Evolutionary conservation across 1,284 basidiomycete genomes (phyloP), one percentile per base, ranked within the genome.

Genomic region (Agroathelia rolfsii): DNA sequence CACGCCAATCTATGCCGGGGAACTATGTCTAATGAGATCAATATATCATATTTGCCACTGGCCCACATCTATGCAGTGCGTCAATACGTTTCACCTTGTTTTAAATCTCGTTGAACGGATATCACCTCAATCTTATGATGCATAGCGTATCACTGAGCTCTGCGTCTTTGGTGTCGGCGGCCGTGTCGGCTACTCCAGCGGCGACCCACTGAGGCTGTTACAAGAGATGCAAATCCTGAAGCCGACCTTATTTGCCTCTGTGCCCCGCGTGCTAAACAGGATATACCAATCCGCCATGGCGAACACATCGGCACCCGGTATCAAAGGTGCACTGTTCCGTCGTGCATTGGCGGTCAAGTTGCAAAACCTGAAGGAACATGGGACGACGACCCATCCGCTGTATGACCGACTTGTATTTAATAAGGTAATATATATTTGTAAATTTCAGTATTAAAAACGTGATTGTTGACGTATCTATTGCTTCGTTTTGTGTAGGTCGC

Each of bases 111-210:
- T 88, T 94, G 11, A 77, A 88, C 39, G 81, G 92, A 39, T 97
- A 88, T 63, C 69, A 80, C 41, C 90, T 92, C 26, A 93, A 97
- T 55, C 76, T 97, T 50, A 67, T 69, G 38, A 71, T 79, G 16
- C 86, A 94, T 64, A 62, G 34, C 94, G 93, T 0, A 70, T 74
- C 20, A 76, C 94, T 56, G 83, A 96, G 69, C 73, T 88, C 28
- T 93, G 89, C 39, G 93, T 96, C 1, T 93, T 92, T 2, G 86
- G 87, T 2, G 81, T 92, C 3, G 90, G 84, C 84, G 87, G 90
- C 56, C 76, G 72, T 34, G 95, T 92, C 45, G 79, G 92, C 40
- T 97, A 97, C 62, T 92, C 90, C 21, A 94, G 97, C 51, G 47
- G 90, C 11, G 52, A 64, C 46, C 92, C 85, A n/a, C 61, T 87